Evolutionary conservation across 192 early-diverging fungal genomes (phyloP), one percentile per base, ranked within the genome.

Genomic region (Linnemannia elongata): DNA sequence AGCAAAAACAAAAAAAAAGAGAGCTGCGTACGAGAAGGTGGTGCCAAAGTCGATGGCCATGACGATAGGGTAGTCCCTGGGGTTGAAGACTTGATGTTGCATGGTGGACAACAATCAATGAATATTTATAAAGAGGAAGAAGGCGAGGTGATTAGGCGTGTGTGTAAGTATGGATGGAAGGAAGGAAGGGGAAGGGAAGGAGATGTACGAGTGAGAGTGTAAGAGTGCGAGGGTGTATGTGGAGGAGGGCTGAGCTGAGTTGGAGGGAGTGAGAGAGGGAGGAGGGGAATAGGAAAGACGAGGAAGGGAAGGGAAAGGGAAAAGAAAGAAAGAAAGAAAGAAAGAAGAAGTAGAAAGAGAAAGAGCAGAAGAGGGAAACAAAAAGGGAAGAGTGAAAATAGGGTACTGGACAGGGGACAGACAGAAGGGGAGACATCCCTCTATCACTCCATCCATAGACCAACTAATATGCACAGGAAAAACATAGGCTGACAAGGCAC

Each of bases 11-110:
- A 49, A 49, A n/a, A n/a, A n/a, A n/a, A 49, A 49, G 47, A 49
- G 47, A 49, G 47, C 47, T 45, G 44, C 44, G 24, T 79, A 85
- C 83, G 83, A 85, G 54, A 68, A 88, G 0, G 86, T 88, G 24
- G 86, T 88, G 63, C 86, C 86, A 88, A 88, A 88, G 81, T 88
- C 86, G 70, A 88, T 88, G 81, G 86, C 86, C 77, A 88, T 88
- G 60, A 88, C 81, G 60, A 88, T 88, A 38, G 86, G 86, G 70
- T 88, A 88, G 76, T 82, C 86, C 63, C 55, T 74, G 49, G 76
- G 73, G 69, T 88, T 88, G 41, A 88, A 88, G 77, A 72, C 24
- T 52, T 85, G 83, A 22, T 85, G 83, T 52, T 79, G 77, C 76
- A 73, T 77, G 35, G 47, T 68, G 45, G 55, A 36, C 74, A 69